These are phyloP conservation scores for Zygoascus ofunaensis DNA, from an alignment of 805 yeast species.

Conservation along the genomic window DNA sequence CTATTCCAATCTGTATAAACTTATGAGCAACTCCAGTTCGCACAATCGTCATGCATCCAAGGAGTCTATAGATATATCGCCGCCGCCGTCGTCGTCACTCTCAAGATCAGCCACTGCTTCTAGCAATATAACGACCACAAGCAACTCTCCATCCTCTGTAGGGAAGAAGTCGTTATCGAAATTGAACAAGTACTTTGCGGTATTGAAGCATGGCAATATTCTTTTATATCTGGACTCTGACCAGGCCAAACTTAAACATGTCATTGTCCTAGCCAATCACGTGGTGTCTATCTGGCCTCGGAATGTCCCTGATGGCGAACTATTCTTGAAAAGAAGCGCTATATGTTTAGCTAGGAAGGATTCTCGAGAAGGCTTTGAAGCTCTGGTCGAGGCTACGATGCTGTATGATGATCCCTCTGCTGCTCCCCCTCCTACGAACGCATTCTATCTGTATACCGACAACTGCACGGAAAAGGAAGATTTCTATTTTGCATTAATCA, in stretches of 20 bases:
- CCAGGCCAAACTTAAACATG: slow-evolving; percentile 61
- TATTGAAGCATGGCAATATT: slow-evolving; percentile 77
- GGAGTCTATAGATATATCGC: neutral
- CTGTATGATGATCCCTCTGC: neutral
- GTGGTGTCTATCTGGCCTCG: slow-evolving; percentile 84
- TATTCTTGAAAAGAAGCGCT: slow-evolving; percentile 73
- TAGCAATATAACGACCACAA: neutral
- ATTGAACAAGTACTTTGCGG: slow-evolving; percentile 36
- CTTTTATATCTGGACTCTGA: slow-evolving; percentile 71
- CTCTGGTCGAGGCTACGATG: slow-evolving; percentile 18
- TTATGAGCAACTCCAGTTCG: slow-evolving; percentile 35
- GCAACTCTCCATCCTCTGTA: neutral
- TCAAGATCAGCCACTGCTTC: slow-evolving; percentile 5
- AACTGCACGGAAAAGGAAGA: slow-evolving; percentile 81
- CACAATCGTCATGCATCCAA: neutral
- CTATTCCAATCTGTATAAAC: slow-evolving; percentile 49
- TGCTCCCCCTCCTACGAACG: slow-evolving; percentile 26
- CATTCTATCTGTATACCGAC: slow-evolving; percentile 64
- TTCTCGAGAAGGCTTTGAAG: slow-evolving; percentile 22
- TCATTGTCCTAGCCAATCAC: slow-evolving; percentile 62
- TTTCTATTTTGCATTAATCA: slow-evolving; percentile 79
- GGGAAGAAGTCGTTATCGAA: slow-evolving; percentile 40
- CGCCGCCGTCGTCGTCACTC: neutral
- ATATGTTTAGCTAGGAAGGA: slow-evolving; percentile 56
- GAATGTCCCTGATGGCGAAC: slow-evolving; percentile 56